phyloP scores from a whole-genome alignment of 148 eudicot genomes.

The Tetragonia tetragonoides region DNA sequence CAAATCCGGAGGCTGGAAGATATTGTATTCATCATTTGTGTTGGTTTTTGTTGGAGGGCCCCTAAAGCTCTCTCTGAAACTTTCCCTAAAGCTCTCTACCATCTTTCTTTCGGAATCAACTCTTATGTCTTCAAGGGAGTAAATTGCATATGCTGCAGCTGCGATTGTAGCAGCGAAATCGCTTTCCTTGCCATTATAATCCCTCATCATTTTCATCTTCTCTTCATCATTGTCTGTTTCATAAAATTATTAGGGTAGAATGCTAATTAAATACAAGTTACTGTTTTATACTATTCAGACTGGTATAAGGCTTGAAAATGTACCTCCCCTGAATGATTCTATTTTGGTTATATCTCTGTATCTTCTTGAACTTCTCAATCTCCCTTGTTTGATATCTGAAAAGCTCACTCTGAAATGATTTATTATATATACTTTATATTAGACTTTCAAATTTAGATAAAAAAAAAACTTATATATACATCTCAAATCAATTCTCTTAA shows the following conservation, averaged over 20 bases:
- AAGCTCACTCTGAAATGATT: slow-evolving; percentile 28
- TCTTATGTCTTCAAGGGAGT: slow-evolving; percentile 50
- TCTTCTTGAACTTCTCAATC: slow-evolving; percentile 7
- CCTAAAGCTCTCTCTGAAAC: slow-evolving; percentile 5
- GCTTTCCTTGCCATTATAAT: slow-evolving; percentile 25
- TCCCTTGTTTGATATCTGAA: slow-evolving; percentile 22
- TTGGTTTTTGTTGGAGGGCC: slow-evolving; percentile 13
- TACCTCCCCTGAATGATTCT: slow-evolving; percentile 34
- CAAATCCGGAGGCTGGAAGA: slow-evolving; percentile 11
- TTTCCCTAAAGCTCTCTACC: slow-evolving; percentile 36
- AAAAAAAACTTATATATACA: not conserved
- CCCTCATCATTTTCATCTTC: not conserved
- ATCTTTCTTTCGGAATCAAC: slow-evolving; percentile 31
- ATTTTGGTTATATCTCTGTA: slow-evolving; percentile 16
- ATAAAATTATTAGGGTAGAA: too few relatives aligned
- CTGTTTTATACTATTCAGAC: not conserved
- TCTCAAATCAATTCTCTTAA: not conserved
- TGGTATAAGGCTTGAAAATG: too few relatives aligned
- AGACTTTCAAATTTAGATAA: not conserved
- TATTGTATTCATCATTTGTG: not conserved
- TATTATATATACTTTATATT: not conserved
- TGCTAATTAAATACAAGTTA: too few relatives aligned
- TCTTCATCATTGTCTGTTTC: not conserved
- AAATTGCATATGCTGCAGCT: slow-evolving; percentile 70
- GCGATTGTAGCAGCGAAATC: slow-evolving; percentile 65